phyloP scores from a whole-genome alignment of 495 filamentous ascomycete genomes.

The Penicillium antarcticum region DNA sequence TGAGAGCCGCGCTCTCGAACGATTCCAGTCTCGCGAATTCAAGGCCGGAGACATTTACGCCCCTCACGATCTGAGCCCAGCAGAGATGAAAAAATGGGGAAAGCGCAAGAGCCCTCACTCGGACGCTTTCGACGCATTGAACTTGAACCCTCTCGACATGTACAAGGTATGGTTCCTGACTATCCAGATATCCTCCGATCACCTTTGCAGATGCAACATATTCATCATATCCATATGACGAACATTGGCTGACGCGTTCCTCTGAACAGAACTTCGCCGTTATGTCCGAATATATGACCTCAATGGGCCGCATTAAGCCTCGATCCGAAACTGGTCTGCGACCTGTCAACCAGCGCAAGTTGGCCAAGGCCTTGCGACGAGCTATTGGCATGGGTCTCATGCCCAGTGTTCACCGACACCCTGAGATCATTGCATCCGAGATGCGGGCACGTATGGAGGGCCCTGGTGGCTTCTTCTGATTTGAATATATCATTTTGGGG shows the following conservation, averaged over 20 bases:
- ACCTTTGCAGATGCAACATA: not conserved
- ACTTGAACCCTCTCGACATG: slow-evolving; percentile 74
- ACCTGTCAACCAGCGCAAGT: slow-evolving; percentile 84
- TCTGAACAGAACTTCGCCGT: slow-evolving; percentile 78
- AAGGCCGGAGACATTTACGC: slow-evolving; percentile 78
- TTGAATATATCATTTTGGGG: not conserved
- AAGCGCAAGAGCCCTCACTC: slow-evolving; percentile 41
- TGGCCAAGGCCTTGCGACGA: slow-evolving; percentile 87
- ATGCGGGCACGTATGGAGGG: slow-evolving; percentile 26
- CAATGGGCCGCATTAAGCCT: slow-evolving; percentile 81
- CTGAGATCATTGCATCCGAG: slow-evolving; percentile 67
- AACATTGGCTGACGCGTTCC: slow-evolving; percentile 5
- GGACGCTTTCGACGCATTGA: slow-evolving; percentile 79
- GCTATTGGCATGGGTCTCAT: slow-evolving; percentile 86
- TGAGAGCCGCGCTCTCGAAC: slow-evolving; percentile 37
- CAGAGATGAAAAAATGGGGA: slow-evolving; percentile 70
- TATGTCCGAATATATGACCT: slow-evolving; percentile 83
- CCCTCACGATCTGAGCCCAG: slow-evolving; percentile 76
- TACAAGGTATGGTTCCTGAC: slow-evolving; percentile 66
- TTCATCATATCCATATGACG: not conserved
- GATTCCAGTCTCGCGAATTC: slow-evolving; percentile 55
- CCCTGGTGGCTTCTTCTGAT: slow-evolving; percentile 4
- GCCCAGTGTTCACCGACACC: slow-evolving; percentile 88
- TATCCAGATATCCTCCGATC: no score
- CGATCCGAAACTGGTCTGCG: slow-evolving; percentile 71